Base-by-base conservation (phyloP, 2,329 filamentous ascomycete species). In the Diaporthe nobilis region DNA sequence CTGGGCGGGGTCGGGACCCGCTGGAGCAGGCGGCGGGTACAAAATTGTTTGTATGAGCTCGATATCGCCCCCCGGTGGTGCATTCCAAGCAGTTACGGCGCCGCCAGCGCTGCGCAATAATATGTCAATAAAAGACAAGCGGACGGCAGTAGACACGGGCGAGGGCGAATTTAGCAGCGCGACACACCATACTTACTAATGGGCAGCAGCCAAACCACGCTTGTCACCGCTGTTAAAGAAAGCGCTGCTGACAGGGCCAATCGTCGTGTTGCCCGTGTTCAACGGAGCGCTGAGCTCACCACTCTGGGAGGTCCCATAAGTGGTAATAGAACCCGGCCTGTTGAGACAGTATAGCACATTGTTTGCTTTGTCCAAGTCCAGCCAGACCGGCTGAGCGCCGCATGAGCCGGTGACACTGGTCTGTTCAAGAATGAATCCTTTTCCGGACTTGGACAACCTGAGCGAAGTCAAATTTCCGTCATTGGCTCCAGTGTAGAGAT, bases 191-290 rank as follows among this genome's bases (percentile, higher is more conserved):
- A 60, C 57, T 20, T 37, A 60, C 57, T 60, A 60, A 39, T 60
- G 57, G 12, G 57, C 57, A 60, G 25, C 57, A 39, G 57, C 57
- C 57, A 60, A 39, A 25, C 57, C 57, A 39, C 57, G 57, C 31
- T 39, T 39, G 34, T 60, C 57, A 22, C 34, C 57, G 20, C 57
- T 60, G 8, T 60, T 60, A 20, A 39, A 60, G 4, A 60, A 60
- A 25, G 57, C 57, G n/a, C 34, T 60, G 15, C 57, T 60, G 57
- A 60, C 57, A 4, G 57, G 57, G 5, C 57, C 34, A n/a, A 60
- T 60, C 4, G 57, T 60, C 20, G 57, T 60, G 12, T 60, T 60
- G 20, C 57, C 34, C 20, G 57, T 60, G 57, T 39, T 12, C 57
- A 60, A 60, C 7, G 57, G 57, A 10, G 31, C 57, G 8, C 57